These are phyloP conservation scores for Tetracladium maxilliforme DNA, from an alignment of 2,329 filamentous ascomycete species.

Conservation along the genomic window DNA sequence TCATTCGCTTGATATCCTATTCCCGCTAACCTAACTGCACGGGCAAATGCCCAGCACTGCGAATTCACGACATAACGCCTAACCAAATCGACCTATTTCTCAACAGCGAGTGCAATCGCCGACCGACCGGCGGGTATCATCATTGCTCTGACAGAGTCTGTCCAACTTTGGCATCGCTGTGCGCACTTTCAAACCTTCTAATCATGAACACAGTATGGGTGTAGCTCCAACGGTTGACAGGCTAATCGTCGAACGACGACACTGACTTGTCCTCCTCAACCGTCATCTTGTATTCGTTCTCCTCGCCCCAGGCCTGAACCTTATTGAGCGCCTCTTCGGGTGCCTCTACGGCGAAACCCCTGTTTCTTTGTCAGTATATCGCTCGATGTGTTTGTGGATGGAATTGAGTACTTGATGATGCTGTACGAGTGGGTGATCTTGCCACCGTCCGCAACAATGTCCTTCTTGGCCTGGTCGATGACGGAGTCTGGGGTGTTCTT, in stretches of 20 bases:
- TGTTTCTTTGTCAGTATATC: slow-evolving; percentile 16
- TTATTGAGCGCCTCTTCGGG: slow-evolving; percentile 53
- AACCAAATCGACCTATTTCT: slow-evolving; percentile 6
- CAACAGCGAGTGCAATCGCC: neutral
- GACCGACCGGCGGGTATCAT: neutral
- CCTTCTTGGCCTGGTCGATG: slow-evolving; percentile 55
- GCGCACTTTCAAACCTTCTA: too few relatives aligned
- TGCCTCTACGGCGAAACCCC: slow-evolving; percentile 65
- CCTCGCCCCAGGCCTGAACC: slow-evolving; percentile 49
- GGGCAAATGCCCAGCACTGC: too few relatives aligned
- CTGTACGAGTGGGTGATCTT: slow-evolving; percentile 66
- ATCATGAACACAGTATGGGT: neutral
- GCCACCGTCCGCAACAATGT: slow-evolving; percentile 55
- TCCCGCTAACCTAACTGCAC: too few relatives aligned
- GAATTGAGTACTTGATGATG: slow-evolving; percentile 40
- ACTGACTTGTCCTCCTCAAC: slow-evolving; percentile 71
- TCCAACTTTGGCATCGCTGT: neutral
- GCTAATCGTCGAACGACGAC: slow-evolving; percentile 20
- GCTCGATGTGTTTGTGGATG: neutral
- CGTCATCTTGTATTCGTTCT: slow-evolving; percentile 40
- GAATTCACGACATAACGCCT: too few relatives aligned
- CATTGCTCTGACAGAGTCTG: neutral
- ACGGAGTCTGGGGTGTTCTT: slow-evolving; percentile 51
- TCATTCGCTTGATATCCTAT: too few relatives aligned
- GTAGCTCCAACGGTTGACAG: slow-evolving; percentile 4